Conservation (phyloP, 1,284 basidiomycete species). For the Ceratobasidium sp. region DNA sequence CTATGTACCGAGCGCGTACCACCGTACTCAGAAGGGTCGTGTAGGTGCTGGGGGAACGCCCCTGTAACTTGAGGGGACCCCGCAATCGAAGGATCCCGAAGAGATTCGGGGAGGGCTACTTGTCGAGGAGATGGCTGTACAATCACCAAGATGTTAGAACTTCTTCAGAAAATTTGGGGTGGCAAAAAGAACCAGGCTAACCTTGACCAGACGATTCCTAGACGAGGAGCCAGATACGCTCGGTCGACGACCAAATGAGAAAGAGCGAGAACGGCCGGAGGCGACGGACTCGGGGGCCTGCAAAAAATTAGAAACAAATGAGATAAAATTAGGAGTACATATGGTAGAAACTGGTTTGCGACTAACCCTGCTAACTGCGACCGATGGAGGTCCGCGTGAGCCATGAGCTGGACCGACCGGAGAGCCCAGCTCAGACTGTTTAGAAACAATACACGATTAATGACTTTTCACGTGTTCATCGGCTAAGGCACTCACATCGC, state of each 20-base stretch:
- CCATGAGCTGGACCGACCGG: neutral
- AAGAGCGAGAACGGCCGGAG: constrained; percentile 2
- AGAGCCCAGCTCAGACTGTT: constrained; percentile 28
- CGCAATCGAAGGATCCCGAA: constrained; percentile 1
- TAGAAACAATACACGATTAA: neutral
- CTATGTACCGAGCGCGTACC: constrained; percentile 9
- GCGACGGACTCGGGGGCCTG: neutral
- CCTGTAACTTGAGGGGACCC: neutral
- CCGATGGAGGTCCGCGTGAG: constrained; percentile 19
- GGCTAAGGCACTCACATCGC: constrained; percentile 1
- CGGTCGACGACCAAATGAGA: constrained; percentile 5
- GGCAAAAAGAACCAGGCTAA: neutral
- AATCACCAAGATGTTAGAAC: neutral
- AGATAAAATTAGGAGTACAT: neutral
- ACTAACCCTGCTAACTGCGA: neutral
- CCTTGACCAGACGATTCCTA: constrained; percentile 22
- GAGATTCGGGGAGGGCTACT: constrained; percentile 23
- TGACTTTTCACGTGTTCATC: no score
- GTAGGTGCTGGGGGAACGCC: neutral
- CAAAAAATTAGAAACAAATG: neutral
- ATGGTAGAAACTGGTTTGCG: constrained; percentile 1
- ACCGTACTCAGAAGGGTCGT: constrained; percentile 1
- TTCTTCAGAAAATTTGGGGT: neutral
- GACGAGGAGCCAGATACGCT: neutral
- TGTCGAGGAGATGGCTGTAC: neutral